These are phyloP conservation scores for Moniliella sp. DNA, from an alignment of 1,284 basidiomycete species.

Conservation along the genomic window DNA sequence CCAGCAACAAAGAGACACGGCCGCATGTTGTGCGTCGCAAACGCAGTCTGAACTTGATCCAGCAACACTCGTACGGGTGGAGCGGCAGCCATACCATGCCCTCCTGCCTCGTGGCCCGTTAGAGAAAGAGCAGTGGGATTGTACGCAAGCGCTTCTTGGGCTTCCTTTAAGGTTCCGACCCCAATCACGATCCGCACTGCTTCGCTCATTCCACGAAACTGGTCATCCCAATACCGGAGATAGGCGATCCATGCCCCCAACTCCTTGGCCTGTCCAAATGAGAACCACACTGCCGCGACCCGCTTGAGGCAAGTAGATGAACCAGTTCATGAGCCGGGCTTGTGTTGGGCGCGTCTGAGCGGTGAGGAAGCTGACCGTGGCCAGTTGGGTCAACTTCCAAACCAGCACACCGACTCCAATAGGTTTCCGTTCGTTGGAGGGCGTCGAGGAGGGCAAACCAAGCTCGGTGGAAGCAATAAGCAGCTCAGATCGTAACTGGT, in stretches of 20 bases:
- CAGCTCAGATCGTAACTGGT: constrained; percentile 9
- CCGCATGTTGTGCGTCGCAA: background rate
- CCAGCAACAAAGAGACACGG: constrained; percentile 20
- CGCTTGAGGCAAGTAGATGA: constrained; percentile 9
- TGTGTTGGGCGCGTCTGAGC: constrained; percentile 3
- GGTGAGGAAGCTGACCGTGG: constrained; percentile 6
- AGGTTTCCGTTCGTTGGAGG: constrained; percentile 1
- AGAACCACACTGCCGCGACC: constrained; percentile 21
- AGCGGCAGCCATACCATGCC: constrained; percentile 20
- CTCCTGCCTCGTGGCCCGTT: constrained; percentile 17
- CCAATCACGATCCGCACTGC: constrained; percentile 9
- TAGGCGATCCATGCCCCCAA: constrained; percentile 10
- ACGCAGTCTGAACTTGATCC: constrained; percentile 1
- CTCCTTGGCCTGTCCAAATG: constrained; percentile 16
- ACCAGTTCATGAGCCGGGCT: constrained; percentile 6
- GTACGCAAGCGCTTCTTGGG: constrained; percentile 9
- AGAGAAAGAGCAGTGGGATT: constrained; percentile 19
- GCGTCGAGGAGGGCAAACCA: too few species aligned
- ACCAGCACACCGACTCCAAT: constrained; percentile 24
- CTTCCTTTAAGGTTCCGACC: constrained; percentile 13
- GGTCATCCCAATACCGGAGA: constrained; percentile 8
- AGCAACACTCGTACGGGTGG: constrained; percentile 16
- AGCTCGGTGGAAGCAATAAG: constrained; percentile 6
- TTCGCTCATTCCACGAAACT: constrained; percentile 6
- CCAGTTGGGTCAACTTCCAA: constrained; percentile 15